A percentile compares a stretch with the other conserved stretches of the same genome.
These are phyloP conservation scores for Extremus antarcticus DNA, from an alignment of 495 filamentous ascomycete species.

Conservation along the genomic window DNA sequence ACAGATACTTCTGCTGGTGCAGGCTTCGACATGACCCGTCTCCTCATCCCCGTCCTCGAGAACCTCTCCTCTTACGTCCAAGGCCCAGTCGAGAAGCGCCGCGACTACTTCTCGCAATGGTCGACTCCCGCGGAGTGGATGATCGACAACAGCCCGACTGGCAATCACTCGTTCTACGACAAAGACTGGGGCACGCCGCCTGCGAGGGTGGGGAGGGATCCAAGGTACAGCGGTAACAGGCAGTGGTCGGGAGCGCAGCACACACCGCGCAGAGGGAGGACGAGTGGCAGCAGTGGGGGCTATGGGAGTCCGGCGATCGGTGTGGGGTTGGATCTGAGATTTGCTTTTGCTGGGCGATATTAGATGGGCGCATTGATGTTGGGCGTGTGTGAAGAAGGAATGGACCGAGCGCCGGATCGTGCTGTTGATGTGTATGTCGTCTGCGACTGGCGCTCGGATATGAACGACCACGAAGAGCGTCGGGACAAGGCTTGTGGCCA, in stretches of 20 bases:
- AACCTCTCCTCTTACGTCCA: conserved; percentile 21
- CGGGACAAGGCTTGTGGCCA: too few species aligned
- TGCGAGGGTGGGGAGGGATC: conserved; percentile 18
- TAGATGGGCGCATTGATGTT: too few species aligned
- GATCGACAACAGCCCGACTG: conserved; percentile 10
- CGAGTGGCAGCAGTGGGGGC: background rate
- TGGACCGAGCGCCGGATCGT: too few species aligned
- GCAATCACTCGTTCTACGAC: conserved; percentile 22
- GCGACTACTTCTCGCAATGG: conserved; percentile 19
- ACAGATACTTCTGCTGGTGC: background rate
- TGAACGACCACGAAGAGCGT: too few species aligned
- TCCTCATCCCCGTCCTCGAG: conserved; percentile 19
- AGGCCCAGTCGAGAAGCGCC: conserved; percentile 18
- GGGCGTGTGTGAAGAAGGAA: too few species aligned
- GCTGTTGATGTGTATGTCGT: too few species aligned
- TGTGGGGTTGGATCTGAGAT: conserved; percentile 1
- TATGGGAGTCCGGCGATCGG: background rate
- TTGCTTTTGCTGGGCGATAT: conserved; percentile 2
- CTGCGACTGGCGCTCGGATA: too few species aligned
- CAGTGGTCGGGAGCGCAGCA: background rate
- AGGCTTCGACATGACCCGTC: conserved; percentile 4
- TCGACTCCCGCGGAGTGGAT: conserved; percentile 18
- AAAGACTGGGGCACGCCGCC: conserved; percentile 18
- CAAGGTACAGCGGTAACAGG: conserved; percentile 7
- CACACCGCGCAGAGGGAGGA: conserved; percentile 1